Percentiles rank a stretch among this genome's conserved stretches.
Conservation (phyloP, 2,329 filamentous ascomycete species). For the Coniella vitis region DNA sequence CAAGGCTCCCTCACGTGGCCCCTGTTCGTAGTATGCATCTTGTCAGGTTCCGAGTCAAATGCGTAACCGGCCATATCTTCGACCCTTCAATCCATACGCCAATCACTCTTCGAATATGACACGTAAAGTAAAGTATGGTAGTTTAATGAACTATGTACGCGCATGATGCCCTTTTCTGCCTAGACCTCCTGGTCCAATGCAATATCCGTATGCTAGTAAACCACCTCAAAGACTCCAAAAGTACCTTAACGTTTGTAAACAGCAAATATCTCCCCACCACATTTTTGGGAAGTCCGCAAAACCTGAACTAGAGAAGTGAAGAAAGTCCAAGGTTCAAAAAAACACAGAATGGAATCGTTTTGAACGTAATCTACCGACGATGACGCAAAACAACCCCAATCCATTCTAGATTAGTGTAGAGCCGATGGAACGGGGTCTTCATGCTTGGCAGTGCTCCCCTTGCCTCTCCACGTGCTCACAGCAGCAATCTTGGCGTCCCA, state of each 20-base stretch:
- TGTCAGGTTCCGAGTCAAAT: no score
- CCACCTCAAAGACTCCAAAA: background rate
- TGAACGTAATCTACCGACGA: background rate
- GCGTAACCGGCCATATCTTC: no score
- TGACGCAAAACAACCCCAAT: background rate
- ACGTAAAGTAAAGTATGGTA: background rate
- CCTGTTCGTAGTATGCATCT: no score
- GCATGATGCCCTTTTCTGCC: background rate
- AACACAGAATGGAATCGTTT: background rate
- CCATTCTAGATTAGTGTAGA: conserved; percentile 15
- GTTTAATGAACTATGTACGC: background rate
- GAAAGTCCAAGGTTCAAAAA: background rate
- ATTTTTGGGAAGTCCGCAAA: background rate
- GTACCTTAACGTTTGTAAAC: background rate
- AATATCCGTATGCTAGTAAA: background rate
- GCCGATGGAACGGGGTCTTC: conserved; percentile 48
- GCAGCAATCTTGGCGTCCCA: conserved; percentile 89
- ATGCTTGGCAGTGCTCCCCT: conserved; percentile 87
- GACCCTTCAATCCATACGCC: no score
- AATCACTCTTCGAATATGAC: no score
- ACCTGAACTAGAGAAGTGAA: background rate
- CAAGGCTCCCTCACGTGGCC: no score
- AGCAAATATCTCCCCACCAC: background rate
- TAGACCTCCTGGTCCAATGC: background rate
- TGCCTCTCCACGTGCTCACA: conserved; percentile 92